A percentile compares a stretch with the other conserved stretches of the same genome.
These are phyloP conservation scores for Antitrichia curtipendula DNA, from an alignment of 225 moss, liverwort and hornwort genomes.

Conservation along the genomic window DNA sequence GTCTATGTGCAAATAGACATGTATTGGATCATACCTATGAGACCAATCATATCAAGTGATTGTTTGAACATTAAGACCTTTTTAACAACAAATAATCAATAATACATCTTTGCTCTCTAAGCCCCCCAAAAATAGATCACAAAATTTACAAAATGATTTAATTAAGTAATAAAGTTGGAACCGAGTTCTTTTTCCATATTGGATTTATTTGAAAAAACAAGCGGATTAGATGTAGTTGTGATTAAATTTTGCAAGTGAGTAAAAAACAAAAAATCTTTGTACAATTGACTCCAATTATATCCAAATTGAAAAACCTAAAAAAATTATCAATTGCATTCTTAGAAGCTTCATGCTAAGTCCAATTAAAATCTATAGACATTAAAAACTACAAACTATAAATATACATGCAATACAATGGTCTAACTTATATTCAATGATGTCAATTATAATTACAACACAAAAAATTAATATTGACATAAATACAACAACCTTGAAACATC, in stretches of 20 bases:
- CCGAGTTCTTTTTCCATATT: neutral
- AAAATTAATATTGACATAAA: neutral
- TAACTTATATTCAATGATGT: neutral
- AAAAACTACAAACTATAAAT: neutral
- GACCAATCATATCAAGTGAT: neutral
- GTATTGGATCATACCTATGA: neutral
- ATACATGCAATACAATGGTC: neutral
- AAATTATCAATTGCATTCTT: neutral
- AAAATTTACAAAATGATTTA: neutral
- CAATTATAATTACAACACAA: neutral
- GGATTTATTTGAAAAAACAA: neutral
- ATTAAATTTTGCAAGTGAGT: neutral
- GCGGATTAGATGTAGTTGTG: fast-evolving
- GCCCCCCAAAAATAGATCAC: neutral
- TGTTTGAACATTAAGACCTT: neutral
- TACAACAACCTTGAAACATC: neutral
- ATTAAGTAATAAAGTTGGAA: neutral
- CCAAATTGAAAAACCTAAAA: neutral
- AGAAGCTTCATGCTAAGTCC: neutral
- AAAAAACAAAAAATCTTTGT: neutral
- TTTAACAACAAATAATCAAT: neutral
- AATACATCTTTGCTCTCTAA: neutral
- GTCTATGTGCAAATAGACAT: neutral
- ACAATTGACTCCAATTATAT: neutral
- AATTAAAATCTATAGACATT: neutral